Percentiles rank a stretch among this genome's conserved stretches.
These are phyloP conservation scores for Emergomyces orientalis DNA, from an alignment of 2,329 filamentous ascomycete species.

Conservation along the genomic window DNA sequence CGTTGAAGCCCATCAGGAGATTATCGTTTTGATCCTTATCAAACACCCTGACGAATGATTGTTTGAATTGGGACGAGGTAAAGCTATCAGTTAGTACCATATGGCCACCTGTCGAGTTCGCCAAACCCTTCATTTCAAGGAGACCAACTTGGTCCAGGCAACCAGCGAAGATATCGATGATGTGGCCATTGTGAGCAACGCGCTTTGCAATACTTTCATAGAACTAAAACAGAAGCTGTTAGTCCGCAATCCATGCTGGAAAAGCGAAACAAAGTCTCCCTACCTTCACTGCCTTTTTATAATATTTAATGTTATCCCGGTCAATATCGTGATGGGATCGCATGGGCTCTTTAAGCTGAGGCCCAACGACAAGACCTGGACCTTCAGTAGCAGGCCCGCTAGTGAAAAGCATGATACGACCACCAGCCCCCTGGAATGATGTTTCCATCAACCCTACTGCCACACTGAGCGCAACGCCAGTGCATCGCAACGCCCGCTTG, in stretches of 20 bases:
- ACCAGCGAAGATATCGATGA: slow-evolving; percentile 95
- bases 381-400: slow-evolving; percentile 93
- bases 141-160: slow-evolving; percentile 96
- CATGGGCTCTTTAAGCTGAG: slow-evolving; percentile 91
- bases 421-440: slow-evolving; percentile 90
- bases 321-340: slow-evolving; percentile 98
- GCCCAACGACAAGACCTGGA: slow-evolving; percentile 91
- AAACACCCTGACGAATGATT: slow-evolving; percentile 93
- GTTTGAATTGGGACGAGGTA: slow-evolving; percentile 98
- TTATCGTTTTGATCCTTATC: slow-evolving; percentile 95
- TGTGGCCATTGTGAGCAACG: slow-evolving; percentile 90
- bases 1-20: slow-evolving; percentile 96
- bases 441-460: slow-evolving; percentile 87
- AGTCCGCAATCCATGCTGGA: slow-evolving; percentile 12
- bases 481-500: slow-evolving; percentile 80
- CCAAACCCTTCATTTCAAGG: slow-evolving; percentile 93
- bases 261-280: slow-evolving; percentile 15
- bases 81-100: slow-evolving; percentile 99
- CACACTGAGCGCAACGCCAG: slow-evolving; percentile 91
- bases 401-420: slow-evolving; percentile 93
- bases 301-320: slow-evolving; percentile 97
- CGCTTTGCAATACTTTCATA: slow-evolving; percentile 92
- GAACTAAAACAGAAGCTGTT: slow-evolving; percentile 50
- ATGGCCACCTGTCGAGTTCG: slow-evolving; percentile 92
- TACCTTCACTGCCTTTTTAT: slow-evolving; percentile 96